phyloP scores from a whole-genome alignment of 106 monocot genomes.

The Allium cepa region DNA sequence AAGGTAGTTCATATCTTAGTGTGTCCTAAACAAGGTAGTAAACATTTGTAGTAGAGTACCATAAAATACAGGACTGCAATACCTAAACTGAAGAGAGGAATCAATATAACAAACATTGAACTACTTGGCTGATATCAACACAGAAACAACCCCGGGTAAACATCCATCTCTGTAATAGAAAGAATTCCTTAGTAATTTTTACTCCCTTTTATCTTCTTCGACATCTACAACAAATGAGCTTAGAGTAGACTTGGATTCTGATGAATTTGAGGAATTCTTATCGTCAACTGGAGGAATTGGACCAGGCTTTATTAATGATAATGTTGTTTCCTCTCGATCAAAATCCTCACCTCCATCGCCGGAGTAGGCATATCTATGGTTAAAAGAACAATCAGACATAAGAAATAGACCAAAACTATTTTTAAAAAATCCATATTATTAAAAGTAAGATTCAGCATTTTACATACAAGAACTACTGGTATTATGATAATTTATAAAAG shows the following conservation, averaged over 20 bases:
- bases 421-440: neutral
- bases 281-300: constrained; percentile 42
- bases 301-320: constrained; percentile 66
- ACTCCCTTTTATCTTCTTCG: constrained; percentile 90
- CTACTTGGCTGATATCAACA: no score
- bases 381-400: neutral
- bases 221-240: constrained; percentile 19
- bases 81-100: no score
- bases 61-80: no score
- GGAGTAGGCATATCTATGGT: constrained; percentile 68
- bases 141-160: no score
- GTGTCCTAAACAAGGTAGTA: no score
- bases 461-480: neutral
- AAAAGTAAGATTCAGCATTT: neutral
- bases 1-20: no score
- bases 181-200: constrained; percentile 1
- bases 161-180: no score
- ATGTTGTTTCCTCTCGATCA: constrained; percentile 45
- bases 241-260: constrained; percentile 33
- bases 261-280: constrained; percentile 15
- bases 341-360: constrained; percentile 71
- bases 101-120: no score
- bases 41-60: no score
- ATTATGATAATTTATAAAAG: no score
- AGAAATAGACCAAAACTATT: neutral